Conservation (phyloP, 1,139 yeast species). For the Scheffersomyces parashehatae region DNA sequence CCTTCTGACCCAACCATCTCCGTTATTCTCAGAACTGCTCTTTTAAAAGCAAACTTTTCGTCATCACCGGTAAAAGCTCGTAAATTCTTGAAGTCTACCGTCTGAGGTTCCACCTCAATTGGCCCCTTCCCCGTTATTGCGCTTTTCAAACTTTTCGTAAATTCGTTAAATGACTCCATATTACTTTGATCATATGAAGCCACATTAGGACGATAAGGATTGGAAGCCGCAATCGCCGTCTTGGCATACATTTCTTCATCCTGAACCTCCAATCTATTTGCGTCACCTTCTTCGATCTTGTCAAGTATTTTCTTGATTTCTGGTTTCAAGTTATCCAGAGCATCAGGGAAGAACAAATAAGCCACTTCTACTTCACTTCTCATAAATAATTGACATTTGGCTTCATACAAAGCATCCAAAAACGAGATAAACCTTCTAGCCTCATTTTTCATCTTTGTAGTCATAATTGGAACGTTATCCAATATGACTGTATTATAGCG, state of each 20-base stretch:
- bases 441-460: constrained; percentile 61
- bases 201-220: constrained; percentile 72
- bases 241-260: constrained; percentile 72
- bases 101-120: constrained; percentile 5
- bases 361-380: constrained; percentile 53
- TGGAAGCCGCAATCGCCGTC: constrained; percentile 57
- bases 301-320: constrained; percentile 10
- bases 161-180: constrained; percentile 39
- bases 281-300: constrained; percentile 17
- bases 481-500: constrained; percentile 55
- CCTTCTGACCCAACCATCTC: constrained; percentile 63
- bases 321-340: constrained; percentile 14
- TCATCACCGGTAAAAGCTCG: constrained; percentile 75
- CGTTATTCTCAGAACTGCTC: constrained; percentile 67
- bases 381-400: constrained; percentile 58
- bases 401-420: constrained; percentile 68
- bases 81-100: constrained; percentile 45
- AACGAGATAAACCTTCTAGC: constrained; percentile 68
- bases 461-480: constrained; percentile 63
- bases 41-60: constrained; percentile 70
- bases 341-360: constrained; percentile 60
- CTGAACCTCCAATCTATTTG: constrained; percentile 46
- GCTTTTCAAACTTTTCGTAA: constrained; percentile 7
- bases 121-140: constrained; percentile 3
- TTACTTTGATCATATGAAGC: constrained; percentile 55